Evolutionary conservation across 805 yeast genomes (phyloP).

Genomic region (Phaffomyces thermotolerans): DNA sequence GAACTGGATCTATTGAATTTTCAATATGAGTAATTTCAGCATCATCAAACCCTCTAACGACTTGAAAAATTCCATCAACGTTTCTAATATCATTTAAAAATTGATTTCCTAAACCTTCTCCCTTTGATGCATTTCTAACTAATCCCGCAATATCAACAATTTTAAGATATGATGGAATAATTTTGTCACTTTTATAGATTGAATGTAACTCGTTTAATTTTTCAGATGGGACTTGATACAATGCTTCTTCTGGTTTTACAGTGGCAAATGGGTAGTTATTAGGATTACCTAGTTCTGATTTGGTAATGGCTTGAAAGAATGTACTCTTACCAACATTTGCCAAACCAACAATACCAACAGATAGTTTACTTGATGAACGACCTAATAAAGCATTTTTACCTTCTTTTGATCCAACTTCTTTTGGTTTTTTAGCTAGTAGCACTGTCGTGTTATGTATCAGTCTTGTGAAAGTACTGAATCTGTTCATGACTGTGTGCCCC

Average conservation of each 20-base stretch:
- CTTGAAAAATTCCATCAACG: constrained; percentile 77
- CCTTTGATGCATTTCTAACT: constrained; percentile 75
- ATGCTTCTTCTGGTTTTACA: constrained; percentile 70
- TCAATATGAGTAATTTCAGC: constrained; percentile 74
- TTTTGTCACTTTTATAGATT: constrained; percentile 53
- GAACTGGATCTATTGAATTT: constrained; percentile 61
- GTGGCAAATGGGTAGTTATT: constrained; percentile 82
- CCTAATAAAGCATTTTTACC: constrained; percentile 18
- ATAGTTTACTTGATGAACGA: constrained; percentile 22
- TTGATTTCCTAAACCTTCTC: constrained; percentile 80
- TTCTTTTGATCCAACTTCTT: not conserved
- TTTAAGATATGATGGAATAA: constrained; percentile 61
- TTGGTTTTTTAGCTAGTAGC: constrained; percentile 15
- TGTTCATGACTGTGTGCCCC: not conserved
- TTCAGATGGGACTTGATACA: constrained; percentile 62
- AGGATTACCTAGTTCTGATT: constrained; percentile 60
- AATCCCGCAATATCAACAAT: constrained; percentile 78
- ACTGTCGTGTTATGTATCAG: constrained; percentile 6
- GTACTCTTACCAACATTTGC: constrained; percentile 80
- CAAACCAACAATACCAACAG: constrained; percentile 66
- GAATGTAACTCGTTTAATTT: constrained; percentile 49
- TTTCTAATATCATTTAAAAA: constrained; percentile 71
- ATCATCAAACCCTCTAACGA: constrained; percentile 68
- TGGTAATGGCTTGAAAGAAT: constrained; percentile 75
- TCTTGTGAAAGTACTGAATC: constrained; percentile 1